Base-by-base conservation (phyloP, 108 stramenopile genomes). In the Cyclostephanos invisitatus region DNA sequence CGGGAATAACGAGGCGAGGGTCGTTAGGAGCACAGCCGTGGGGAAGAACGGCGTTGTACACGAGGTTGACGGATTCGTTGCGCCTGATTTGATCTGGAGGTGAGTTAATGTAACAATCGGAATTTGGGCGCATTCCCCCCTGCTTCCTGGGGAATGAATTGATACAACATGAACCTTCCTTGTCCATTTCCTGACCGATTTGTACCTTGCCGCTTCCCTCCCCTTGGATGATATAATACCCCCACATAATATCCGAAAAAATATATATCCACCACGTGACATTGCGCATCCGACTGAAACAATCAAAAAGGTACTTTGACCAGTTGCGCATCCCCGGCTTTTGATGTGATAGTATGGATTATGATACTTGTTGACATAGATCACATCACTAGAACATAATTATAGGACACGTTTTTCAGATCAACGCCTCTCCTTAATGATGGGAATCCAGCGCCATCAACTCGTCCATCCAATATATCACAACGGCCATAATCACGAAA, bases 1-100 rank as follows among this genome's bases (percentile, higher is more conserved):
- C 67, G 80, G 80, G 21, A 76, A 76, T 44, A 81, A 81, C 67
- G 78, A 79, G 22, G 75, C 75, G 0, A 76, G 48, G 37, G 38
- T 81, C 42, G 51, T 81, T 11, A 77, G 65, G 65, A 77, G 75
- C 47, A 72, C 64, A 24, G 65, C 71, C 53, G 75, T 81, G 27
- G 78, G 78, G 21, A 57, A 50, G 22, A 62, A 72, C 10, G 75
- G 80, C 3, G 49, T 81, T 7, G 61, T 81, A 4, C 80, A 81
- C 62, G 80, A 81, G 75, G 70, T 81, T 15, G 80, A 81, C 67
- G 70, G 46, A 7, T 59, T 81, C 50, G 76, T 81, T 22, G 75
- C 80, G 27, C 80, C 80, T 10, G 80, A 81, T 66, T 47, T 81
- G 10, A 71, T 81, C 61, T 81, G 80, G 80, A 58, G 80, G 70